Evolutionary conservation across 164 flowering plant genomes (phyloP).

Genomic region (Sedum album): DNA sequence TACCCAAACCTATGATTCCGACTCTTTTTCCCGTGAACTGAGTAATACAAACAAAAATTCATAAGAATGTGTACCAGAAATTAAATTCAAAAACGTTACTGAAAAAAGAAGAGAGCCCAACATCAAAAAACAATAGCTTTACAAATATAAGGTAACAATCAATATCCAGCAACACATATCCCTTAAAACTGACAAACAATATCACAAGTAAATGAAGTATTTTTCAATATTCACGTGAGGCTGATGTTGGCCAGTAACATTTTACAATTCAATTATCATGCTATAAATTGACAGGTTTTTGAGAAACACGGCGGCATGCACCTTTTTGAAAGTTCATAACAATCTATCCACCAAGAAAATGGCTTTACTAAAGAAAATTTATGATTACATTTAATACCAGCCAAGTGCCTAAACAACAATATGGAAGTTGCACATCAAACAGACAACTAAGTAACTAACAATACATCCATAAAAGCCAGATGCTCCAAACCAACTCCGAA

Average conservation of each 20-base stretch:
- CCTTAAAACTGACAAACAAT: background rate
- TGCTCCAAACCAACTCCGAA: background rate
- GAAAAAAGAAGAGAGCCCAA: background rate
- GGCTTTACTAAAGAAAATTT: background rate
- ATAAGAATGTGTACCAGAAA: background rate
- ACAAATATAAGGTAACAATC: background rate
- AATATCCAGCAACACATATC: background rate
- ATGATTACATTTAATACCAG: no score
- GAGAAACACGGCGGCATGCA: background rate
- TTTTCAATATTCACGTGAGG: background rate
- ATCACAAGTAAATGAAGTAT: background rate
- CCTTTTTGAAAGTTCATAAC: no score
- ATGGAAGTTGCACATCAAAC: background rate
- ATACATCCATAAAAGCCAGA: background rate
- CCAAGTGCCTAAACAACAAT: background rate
- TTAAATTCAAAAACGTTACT: background rate
- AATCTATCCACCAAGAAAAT: no score
- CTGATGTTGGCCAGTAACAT: background rate
- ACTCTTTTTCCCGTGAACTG: constrained; percentile 67
- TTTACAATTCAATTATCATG: background rate
- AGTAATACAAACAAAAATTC: constrained; percentile 23
- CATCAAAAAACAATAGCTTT: background rate
- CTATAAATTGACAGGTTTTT: no score
- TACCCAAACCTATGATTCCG: constrained; percentile 61
- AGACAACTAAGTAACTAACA: no score